Evolutionary conservation across 495 filamentous ascomycete genomes (phyloP), one percentile per base, ranked within the genome.

Genomic region (Astrocystis sublimbata): DNA sequence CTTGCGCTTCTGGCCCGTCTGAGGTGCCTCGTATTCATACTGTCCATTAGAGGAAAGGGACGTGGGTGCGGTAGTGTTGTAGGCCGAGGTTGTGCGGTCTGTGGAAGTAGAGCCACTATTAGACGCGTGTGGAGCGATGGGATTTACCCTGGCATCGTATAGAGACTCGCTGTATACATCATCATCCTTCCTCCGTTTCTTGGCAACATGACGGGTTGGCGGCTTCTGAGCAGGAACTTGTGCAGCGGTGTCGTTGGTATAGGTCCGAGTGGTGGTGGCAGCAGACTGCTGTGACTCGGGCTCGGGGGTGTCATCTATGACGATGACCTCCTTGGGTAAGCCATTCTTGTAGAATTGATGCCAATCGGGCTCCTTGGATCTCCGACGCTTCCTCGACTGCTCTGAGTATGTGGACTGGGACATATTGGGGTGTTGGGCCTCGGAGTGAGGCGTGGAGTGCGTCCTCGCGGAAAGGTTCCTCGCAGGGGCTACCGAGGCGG

Each of bases 261-360:
- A 65, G 0, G 70, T 67, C 45, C 67, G 64, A 35, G 71, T 62
- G 19, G 67, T 65, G 61, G 55, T 69, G 54, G 65, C 62, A 52
- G 68, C 67, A 21, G 59, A 64, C 55, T 57, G 47, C 15, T 74
- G 65, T 8, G 60, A 61, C 31, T 88, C 85, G 21, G 85, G 82
- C 59, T 89, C 88, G 41, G 89, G 86, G n/a, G 89, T 87, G 76
- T 97, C 93, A 68, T 96, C 90, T 72, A 98, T 98, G 62, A 97
- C 88, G 71, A 98, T 97, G 72, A 98, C 85, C 75, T 97, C 93
- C 71, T 93, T 90, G 13, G 93, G 93, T 15, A 93, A 75, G 19
- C 93, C 93, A 76, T 97, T 96, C 72, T 90, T 91, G 75, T 96
- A 98, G 71, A 96, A 98, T 61, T 87, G 84, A 33, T 84, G 77